Evolutionary conservation across 202 grass and related monocot genomes (phyloP).

Genomic region (Sporobolus alterniflorus): DNA sequence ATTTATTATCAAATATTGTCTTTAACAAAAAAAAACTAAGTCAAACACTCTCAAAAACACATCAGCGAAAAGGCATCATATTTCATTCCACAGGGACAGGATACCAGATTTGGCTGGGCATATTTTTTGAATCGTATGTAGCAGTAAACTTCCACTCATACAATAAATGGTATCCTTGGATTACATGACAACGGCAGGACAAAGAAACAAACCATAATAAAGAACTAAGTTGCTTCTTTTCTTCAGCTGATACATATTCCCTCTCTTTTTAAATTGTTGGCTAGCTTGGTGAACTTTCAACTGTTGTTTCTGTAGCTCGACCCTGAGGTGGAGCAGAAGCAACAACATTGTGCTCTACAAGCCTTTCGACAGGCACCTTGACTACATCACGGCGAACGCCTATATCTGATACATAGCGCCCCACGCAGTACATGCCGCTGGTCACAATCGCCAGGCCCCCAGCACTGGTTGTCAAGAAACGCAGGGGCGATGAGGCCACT

Average conservation of each 20-base stretch:
- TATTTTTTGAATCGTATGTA: neutral
- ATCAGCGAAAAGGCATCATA: too few species aligned
- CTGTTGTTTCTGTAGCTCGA: neutral
- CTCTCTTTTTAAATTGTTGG: too few species aligned
- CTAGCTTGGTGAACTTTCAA: neutral
- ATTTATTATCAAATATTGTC: too few species aligned
- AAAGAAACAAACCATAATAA: neutral
- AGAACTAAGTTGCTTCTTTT: neutral
- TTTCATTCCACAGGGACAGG: too few species aligned
- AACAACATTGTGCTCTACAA: conserved; percentile 35
- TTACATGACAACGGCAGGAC: neutral
- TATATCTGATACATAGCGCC: conserved; percentile 69
- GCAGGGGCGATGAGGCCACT: conserved; percentile 59
- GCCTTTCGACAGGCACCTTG: conserved; percentile 60
- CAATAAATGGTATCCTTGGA: neutral
- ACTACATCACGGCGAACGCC: conserved; percentile 72
- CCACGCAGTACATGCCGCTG: conserved; percentile 66
- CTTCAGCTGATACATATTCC: too few species aligned
- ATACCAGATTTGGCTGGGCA: neutral
- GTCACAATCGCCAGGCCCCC: conserved; percentile 50
- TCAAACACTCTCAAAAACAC: too few species aligned
- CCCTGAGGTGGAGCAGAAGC: neutral
- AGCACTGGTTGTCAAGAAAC: conserved; percentile 66
- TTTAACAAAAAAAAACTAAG: too few species aligned
- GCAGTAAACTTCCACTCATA: neutral